phyloP scores from a whole-genome alignment of 1,284 basidiomycete species.

The Cryptococcus wingfieldii region DNA sequence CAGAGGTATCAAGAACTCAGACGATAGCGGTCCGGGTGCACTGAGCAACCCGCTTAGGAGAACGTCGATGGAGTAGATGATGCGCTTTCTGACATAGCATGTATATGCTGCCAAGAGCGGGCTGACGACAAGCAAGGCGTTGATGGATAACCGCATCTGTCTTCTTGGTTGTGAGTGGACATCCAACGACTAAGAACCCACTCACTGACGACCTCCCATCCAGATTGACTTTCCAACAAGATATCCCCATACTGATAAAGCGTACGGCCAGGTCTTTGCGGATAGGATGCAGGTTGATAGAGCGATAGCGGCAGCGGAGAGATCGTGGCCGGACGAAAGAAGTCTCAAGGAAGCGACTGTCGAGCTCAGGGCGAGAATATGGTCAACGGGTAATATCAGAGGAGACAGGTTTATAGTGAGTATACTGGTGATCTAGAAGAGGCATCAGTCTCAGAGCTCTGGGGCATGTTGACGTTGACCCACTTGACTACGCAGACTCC shows the following conservation, averaged over 20 bases:
- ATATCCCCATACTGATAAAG: not conserved
- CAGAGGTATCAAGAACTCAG: not conserved
- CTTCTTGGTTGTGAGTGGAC: too few species aligned
- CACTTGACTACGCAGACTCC: conserved; percentile 10
- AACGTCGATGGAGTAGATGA: too few species aligned
- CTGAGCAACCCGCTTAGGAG: too few species aligned
- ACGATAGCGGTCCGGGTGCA: too few species aligned
- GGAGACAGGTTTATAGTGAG: conserved; percentile 8
- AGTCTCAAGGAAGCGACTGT: not conserved
- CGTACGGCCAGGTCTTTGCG: not conserved
- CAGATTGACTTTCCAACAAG: conserved; percentile 2
- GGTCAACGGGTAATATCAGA: not conserved
- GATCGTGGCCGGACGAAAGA: not conserved
- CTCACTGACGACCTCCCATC: not conserved
- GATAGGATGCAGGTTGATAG: not conserved
- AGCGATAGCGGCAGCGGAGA: not conserved
- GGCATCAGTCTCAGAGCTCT: not conserved
- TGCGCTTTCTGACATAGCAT: too few species aligned
- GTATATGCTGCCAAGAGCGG: too few species aligned
- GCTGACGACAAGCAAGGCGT: too few species aligned
- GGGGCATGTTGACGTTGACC: not conserved
- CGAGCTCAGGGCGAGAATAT: not conserved
- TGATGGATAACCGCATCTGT: too few species aligned
- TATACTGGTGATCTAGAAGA: conserved; percentile 5
- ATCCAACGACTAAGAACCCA: too few species aligned